Base-by-base conservation (phyloP, 148 eudicot species). In the Talinum fruticosum region DNA sequence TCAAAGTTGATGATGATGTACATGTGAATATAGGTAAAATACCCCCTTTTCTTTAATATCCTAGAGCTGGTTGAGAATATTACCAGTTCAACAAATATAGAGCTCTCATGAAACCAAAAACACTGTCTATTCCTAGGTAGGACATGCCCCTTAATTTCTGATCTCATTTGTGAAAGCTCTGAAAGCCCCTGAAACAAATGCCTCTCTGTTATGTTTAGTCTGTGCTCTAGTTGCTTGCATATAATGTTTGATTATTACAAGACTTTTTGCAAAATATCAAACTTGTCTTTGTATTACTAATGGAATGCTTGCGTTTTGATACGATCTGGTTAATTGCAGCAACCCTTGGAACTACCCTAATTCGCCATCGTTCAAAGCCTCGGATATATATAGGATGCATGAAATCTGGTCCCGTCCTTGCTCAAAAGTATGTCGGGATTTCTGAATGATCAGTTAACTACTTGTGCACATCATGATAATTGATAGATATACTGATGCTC, bases 401-500 rank as follows among this genome's bases (percentile, higher is more conserved):
- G 97, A 92, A 92, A 83, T 92, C 97, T 53, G 97, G 97, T 44
- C 97, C 97, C n/a, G 97, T 92, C 82, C 94, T 92, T 37, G 90
- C 97, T 73, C 97, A 90, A 34, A 90, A 92, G 94, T 90, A 83
- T 67, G 97, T 35, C 45, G 2, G 26, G 7, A 21, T 69, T 32
- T 36, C 35, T 19, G 10, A 49, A 37, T 24, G 28, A 29, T 64
- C 32, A 24, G 76, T 16, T 47, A 72, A 77, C 13, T 73, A 53
- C 23, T 73, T 76, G 18, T 32, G 68, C 65, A 4, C 78, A 10
- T 26, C 30, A 26, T n/a, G 4, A 34, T 47, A 61, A 28, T 24
- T n/a, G 4, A 34, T 47, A 61, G 34, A 62, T 72, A 35, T 73
- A 70, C 34, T 71, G 14, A 59, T 76, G 57, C 74, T 23, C 30